A percentile compares a stretch with the other conserved stretches of the same genome.
Conservation (phyloP, 257 asterid species). For the Plantago elongata region DNA sequence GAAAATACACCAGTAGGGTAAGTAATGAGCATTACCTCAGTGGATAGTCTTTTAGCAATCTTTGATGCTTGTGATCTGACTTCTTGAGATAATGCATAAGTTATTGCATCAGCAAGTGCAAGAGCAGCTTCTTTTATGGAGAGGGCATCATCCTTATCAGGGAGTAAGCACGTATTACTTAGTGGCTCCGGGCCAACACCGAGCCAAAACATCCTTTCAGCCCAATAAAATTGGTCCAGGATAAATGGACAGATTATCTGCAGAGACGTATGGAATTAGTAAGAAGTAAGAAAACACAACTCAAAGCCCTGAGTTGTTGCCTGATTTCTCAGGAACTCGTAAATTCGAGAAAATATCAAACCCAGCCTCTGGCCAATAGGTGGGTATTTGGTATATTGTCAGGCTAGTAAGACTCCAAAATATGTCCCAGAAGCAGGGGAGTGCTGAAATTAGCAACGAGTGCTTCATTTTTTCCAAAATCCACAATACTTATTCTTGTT, state of each 20-base stretch:
- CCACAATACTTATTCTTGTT: not conserved
- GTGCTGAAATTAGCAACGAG: too few species aligned
- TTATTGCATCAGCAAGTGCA: slow-evolving; percentile 46
- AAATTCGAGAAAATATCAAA: too few species aligned
- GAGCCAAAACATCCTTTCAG: slow-evolving; percentile 97
- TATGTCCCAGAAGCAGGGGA: too few species aligned
- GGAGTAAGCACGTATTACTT: slow-evolving; percentile 44
- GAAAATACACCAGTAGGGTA: not conserved
- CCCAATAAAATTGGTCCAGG: slow-evolving; percentile 95
- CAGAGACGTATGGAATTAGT: not conserved
- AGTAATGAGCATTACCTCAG: slow-evolving; percentile 49
- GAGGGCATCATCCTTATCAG: slow-evolving; percentile 46
- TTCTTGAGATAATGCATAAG: slow-evolving; percentile 40
- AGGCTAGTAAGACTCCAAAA: too few species aligned
- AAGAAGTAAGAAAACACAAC: too few species aligned
- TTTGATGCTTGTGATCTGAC: slow-evolving; percentile 53
- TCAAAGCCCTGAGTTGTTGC: too few species aligned
- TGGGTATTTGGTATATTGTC: too few species aligned
- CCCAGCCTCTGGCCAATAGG: too few species aligned
- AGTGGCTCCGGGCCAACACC: slow-evolving; percentile 91
- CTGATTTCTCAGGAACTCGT: too few species aligned
- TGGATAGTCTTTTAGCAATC: slow-evolving; percentile 49
- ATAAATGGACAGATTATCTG: slow-evolving; percentile 88
- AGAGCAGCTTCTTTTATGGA: slow-evolving; percentile 48
- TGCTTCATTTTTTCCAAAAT: too few species aligned